Conservation (phyloP, 2,329 filamentous ascomycete genomes). For the Byssoonygena ceratinophila region DNA sequence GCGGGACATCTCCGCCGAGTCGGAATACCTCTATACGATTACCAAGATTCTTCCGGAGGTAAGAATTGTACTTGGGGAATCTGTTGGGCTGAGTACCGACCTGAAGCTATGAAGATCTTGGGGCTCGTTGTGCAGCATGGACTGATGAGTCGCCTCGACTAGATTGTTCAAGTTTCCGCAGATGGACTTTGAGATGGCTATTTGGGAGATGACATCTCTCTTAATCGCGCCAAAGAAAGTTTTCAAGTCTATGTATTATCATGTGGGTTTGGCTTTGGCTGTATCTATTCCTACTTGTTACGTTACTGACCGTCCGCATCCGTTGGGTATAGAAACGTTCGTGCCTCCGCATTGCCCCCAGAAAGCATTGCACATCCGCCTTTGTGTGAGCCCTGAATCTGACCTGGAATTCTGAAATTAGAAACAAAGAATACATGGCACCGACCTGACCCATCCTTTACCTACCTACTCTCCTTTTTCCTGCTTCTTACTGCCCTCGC, state of each 20-base stretch:
- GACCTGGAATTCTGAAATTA: constrained; percentile 20
- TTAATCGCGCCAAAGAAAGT: constrained; percentile 61
- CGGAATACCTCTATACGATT: constrained; percentile 47
- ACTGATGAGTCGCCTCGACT: constrained; percentile 11
- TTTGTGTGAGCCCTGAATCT: constrained; percentile 14
- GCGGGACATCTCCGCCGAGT: constrained; percentile 40
- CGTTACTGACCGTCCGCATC: constrained; percentile 1
- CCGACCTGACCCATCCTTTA: constrained; percentile 58
- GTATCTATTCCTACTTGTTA: not conserved
- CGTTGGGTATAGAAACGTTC: constrained; percentile 19
- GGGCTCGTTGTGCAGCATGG: not conserved
- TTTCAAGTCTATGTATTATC: constrained; percentile 60
- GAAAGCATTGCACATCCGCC: not conserved
- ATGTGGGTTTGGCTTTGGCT: constrained; percentile 38
- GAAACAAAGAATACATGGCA: constrained; percentile 63
- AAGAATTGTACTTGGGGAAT: constrained; percentile 4
- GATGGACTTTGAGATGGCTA: constrained; percentile 64
- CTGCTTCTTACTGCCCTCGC: constrained; percentile 46
- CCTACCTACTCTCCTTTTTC: constrained; percentile 59
- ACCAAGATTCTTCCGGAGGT: constrained; percentile 58
- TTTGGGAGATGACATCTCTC: constrained; percentile 61
- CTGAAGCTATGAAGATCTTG: not conserved
- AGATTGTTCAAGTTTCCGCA: constrained; percentile 60
- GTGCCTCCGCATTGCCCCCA: not conserved
- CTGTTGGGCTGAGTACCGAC: not conserved